phyloP scores from a whole-genome alignment of 1,284 basidiomycete species.

The Exobasidium cylindrosporum region DNA sequence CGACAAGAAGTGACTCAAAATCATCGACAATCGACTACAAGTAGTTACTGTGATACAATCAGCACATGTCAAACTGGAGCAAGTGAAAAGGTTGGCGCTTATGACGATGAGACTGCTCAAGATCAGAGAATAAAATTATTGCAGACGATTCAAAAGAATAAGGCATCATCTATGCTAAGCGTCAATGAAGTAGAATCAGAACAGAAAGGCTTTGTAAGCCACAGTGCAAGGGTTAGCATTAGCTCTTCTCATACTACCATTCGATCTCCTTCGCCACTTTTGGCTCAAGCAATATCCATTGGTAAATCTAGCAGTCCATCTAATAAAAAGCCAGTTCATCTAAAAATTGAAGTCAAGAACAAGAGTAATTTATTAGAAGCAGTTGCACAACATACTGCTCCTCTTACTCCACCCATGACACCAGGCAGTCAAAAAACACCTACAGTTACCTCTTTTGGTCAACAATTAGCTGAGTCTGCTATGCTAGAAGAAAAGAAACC shows the following conservation, averaged over 20 bases:
- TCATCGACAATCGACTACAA: neutral
- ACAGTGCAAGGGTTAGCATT: constrained; percentile 3
- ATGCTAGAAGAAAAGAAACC: neutral
- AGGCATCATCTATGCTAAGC: neutral
- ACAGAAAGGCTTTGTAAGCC: neutral
- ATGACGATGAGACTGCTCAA: neutral
- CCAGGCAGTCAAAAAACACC: neutral
- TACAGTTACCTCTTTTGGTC: neutral
- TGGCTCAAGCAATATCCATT: too few relatives aligned
- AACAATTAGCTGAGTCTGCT: neutral
- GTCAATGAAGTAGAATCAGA: neutral
- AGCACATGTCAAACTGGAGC: neutral
- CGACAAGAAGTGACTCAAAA: neutral
- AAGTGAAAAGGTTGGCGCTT: neutral
- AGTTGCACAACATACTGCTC: neutral
- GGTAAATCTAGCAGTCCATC: too few relatives aligned
- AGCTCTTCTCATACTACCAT: neutral
- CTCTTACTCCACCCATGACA: neutral
- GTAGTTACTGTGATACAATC: constrained; percentile 7
- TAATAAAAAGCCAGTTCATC: neutral
- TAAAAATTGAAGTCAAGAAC: neutral
- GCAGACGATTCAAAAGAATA: constrained; percentile 7
- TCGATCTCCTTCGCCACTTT: neutral
- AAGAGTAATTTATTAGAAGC: neutral
- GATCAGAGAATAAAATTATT: neutral